These are phyloP conservation scores for Lentinula edodes DNA, from an alignment of 768 basidiomycete species.

Conservation along the genomic window DNA sequence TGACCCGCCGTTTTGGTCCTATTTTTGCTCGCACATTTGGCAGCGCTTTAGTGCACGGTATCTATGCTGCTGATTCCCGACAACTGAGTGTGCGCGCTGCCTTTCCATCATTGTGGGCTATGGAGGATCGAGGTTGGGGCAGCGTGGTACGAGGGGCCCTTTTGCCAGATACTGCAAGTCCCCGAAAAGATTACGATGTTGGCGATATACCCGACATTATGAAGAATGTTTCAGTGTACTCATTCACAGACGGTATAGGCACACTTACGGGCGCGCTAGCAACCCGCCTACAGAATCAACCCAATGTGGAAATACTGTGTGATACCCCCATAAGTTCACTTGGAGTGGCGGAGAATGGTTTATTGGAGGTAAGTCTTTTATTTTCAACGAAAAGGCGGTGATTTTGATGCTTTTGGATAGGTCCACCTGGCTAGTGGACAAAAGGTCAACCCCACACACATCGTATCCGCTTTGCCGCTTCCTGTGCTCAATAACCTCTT, in stretches of 20 bases:
- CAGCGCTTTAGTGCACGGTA: slow-evolving; percentile 84
- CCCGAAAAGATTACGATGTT: slow-evolving; percentile 34
- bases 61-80: slow-evolving; percentile 85
- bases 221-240: slow-evolving; percentile 68
- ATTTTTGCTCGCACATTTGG: slow-evolving; percentile 70
- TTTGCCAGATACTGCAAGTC: slow-evolving; percentile 13
- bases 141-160: slow-evolving; percentile 63
- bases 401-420: slow-evolving; percentile 3
- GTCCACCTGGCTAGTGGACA: slow-evolving; percentile 27
- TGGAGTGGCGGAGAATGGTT: slow-evolving; percentile 23
- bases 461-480: slow-evolving; percentile 77
- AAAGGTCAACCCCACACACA: slow-evolving; percentile 45
- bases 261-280: slow-evolving; percentile 58
- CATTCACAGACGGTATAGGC: slow-evolving; percentile 72
- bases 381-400: not conserved
- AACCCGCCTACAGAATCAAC: slow-evolving; percentile 31
- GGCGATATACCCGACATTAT: slow-evolving; percentile 45
- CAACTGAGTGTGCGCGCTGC: slow-evolving; percentile 69
- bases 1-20: slow-evolving; percentile 68
- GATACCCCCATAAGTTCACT: slow-evolving; percentile 35
- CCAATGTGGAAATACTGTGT: slow-evolving; percentile 55
- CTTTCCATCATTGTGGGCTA: slow-evolving; percentile 69
- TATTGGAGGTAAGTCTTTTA: slow-evolving; percentile 38
- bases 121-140: slow-evolving; percentile 63
- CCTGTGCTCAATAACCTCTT: slow-evolving; percentile 42